Percentiles rank a stretch among this genome's conserved stretches.
Evolutionary conservation across 2,329 filamentous ascomycete genomes (phyloP).

Genomic region (Juglanconis juglandina): DNA sequence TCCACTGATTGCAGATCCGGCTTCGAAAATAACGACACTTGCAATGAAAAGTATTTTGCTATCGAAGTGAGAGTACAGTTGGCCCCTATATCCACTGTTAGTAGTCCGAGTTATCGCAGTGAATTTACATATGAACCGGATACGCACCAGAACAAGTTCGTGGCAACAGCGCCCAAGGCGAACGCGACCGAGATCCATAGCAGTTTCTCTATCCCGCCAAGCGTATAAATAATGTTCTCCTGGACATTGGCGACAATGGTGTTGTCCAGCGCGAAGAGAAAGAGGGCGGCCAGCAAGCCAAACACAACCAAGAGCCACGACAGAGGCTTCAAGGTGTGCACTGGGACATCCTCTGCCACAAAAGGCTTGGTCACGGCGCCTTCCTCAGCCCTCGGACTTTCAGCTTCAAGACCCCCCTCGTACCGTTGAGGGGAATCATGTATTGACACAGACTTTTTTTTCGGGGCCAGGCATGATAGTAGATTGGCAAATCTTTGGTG

Average conservation of each 20-base stretch:
- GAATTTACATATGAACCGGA: neutral
- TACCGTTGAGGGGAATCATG: too few species aligned
- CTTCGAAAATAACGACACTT: slow-evolving; percentile 8
- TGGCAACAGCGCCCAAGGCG: neutral
- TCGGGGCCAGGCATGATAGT: too few species aligned
- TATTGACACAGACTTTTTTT: too few species aligned
- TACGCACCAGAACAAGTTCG: slow-evolving; percentile 1
- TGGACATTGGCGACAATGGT: slow-evolving; percentile 16
- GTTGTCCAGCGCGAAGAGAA: slow-evolving; percentile 16
- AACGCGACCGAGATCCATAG: slow-evolving; percentile 6
- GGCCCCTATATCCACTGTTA: neutral
- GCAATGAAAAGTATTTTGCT: slow-evolving; percentile 15
- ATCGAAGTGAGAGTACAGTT: slow-evolving; percentile 14
- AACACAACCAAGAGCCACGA: too few species aligned
- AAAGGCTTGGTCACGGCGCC: too few species aligned
- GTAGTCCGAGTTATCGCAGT: neutral
- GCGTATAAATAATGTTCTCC: slow-evolving; percentile 3
- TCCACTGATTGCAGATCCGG: slow-evolving; percentile 20
- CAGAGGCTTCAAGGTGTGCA: too few species aligned
- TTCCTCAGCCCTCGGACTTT: too few species aligned
- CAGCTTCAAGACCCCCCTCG: too few species aligned
- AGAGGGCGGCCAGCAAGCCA: neutral
- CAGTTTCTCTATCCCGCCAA: neutral
- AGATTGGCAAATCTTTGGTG: too few species aligned
- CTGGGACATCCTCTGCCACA: too few species aligned